Conservation (phyloP, 2,329 filamentous ascomycete species). For the Botrytis byssoidea region DNA sequence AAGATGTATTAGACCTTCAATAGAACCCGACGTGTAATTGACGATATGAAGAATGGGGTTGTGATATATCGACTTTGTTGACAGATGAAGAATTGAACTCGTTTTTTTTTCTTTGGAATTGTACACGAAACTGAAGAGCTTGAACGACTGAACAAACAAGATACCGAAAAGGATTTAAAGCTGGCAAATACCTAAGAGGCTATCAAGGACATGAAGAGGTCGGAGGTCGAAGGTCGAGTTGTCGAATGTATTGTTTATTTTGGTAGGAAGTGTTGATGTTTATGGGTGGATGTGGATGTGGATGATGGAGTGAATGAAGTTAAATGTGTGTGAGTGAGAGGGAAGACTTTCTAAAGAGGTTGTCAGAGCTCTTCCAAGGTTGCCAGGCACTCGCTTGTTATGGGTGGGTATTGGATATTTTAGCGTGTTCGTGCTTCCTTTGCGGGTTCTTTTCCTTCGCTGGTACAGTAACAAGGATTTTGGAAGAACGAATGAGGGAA, state of each 20-base stretch:
- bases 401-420: background rate
- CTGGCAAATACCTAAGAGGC: slow-evolving; percentile 9
- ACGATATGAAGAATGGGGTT: slow-evolving; percentile 19
- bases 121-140: slow-evolving; percentile 6
- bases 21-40: slow-evolving; percentile 25
- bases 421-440: slow-evolving; percentile 15
- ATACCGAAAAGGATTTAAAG: slow-evolving; percentile 10
- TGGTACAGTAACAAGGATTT: slow-evolving; percentile 1
- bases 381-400: slow-evolving; percentile 19
- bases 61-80: slow-evolving; percentile 31
- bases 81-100: slow-evolving; percentile 20
- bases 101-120: slow-evolving; percentile 11
- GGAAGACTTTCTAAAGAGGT: slow-evolving; percentile 9
- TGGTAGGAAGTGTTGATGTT: slow-evolving; percentile 1
- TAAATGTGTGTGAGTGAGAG: slow-evolving; percentile 6
- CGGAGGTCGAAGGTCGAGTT: background rate
- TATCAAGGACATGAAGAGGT: slow-evolving; percentile 1
- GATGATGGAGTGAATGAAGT: slow-evolving; percentile 7
- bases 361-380: slow-evolving; percentile 17
- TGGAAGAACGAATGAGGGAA: background rate
- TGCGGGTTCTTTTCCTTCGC: background rate
- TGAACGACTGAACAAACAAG: slow-evolving; percentile 17
- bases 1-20: slow-evolving; percentile 14
- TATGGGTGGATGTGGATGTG: slow-evolving; percentile 8
- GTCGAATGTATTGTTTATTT: background rate